Evolutionary conservation across 805 yeast genomes (phyloP).

Genomic region (Starmerella etchellsii): DNA sequence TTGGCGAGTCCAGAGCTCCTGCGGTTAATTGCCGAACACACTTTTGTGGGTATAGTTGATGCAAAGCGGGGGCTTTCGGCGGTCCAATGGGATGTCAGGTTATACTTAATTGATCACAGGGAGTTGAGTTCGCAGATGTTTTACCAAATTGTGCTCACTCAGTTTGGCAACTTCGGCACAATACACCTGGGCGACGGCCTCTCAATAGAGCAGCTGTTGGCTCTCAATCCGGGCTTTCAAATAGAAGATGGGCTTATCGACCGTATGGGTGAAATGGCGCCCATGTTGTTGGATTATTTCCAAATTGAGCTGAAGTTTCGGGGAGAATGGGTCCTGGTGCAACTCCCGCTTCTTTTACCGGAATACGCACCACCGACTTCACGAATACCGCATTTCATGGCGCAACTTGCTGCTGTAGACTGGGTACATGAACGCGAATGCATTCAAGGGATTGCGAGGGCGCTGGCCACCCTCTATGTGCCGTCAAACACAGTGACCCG

Average conservation of each 20-base stretch:
- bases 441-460: slow-evolving; percentile 48
- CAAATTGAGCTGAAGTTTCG: slow-evolving; percentile 33
- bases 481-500: slow-evolving; percentile 42
- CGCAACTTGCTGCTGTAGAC: slow-evolving; percentile 47
- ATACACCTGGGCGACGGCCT: slow-evolving; percentile 32
- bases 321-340: slow-evolving; percentile 29
- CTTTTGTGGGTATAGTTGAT: slow-evolving; percentile 77
- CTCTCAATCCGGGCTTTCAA: slow-evolving; percentile 5
- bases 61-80: slow-evolving; percentile 55
- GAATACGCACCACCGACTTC: slow-evolving; percentile 48
- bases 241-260: slow-evolving; percentile 19
- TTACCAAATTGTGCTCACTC: slow-evolving; percentile 66
- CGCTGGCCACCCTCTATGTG: slow-evolving; percentile 58
- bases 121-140: slow-evolving; percentile 54
- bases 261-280: slow-evolving; percentile 38
- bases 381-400: slow-evolving; percentile 56
- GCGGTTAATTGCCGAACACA: slow-evolving; percentile 51
- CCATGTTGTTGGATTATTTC: slow-evolving; percentile 77
- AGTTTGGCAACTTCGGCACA: slow-evolving; percentile 71
- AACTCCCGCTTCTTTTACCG: slow-evolving; percentile 58
- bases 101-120: slow-evolving; percentile 71
- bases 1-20: slow-evolving; percentile 44
- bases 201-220: slow-evolving; percentile 30
- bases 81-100: slow-evolving; percentile 69
- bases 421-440: slow-evolving; percentile 62